phyloP scores from a whole-genome alignment of 129 eudicot species.

The Centaurea solstitialis region DNA sequence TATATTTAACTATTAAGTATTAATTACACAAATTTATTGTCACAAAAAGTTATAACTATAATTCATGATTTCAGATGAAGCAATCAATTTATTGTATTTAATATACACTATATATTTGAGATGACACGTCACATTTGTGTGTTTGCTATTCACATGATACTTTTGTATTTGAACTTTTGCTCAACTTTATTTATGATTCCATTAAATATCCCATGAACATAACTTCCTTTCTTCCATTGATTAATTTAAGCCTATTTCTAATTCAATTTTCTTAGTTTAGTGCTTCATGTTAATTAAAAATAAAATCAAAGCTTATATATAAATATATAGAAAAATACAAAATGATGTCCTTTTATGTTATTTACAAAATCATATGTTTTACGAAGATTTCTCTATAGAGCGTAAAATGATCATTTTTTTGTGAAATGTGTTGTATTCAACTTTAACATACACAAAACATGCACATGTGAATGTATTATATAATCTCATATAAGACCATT shows the following conservation, averaged over 20 bases:
- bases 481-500: too few species aligned
- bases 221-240: not conserved
- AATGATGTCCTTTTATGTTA: too few species aligned
- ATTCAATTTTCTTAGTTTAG: not conserved
- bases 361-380: too few species aligned
- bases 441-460: too few species aligned
- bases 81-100: constrained; percentile 26
- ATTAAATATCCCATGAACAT: constrained; percentile 6
- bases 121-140: constrained; percentile 20
- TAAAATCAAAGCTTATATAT: too few species aligned
- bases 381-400: too few species aligned
- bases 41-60: not conserved
- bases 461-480: too few species aligned
- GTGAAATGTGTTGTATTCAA: too few species aligned
- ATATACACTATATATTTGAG: not conserved
- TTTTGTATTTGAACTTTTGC: constrained; percentile 25
- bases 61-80: constrained; percentile 10
- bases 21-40: not conserved
- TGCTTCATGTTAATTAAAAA: not conserved
- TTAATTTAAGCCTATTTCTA: not conserved
- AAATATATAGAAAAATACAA: too few species aligned
- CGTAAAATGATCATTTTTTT: too few species aligned
- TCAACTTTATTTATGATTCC: constrained; percentile 19
- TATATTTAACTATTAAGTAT: not conserved
- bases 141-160: constrained; percentile 32